Base-by-base conservation (phyloP, 2,329 filamentous ascomycete species). In the Xylaria sp. region DNA sequence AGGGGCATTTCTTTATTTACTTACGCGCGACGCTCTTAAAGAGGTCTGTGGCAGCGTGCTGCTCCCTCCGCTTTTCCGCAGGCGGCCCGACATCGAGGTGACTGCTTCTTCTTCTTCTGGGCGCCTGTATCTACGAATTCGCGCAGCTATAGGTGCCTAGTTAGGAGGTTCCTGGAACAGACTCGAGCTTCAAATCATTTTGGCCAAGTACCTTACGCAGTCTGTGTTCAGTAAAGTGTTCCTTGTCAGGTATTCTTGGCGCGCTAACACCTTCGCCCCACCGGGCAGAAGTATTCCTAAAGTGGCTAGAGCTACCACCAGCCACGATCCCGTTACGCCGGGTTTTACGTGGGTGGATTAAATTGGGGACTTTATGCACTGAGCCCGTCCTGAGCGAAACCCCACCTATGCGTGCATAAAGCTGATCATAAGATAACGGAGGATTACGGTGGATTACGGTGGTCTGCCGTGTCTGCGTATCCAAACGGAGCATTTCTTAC, bases 1-100 rank as follows among this genome's bases (percentile, higher is more conserved):
- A 44, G 56, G 17, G 51, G 31, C 42, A 10, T 11, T 22, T 38
- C 55, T 70, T 68, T 65, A 55, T 71, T 73, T 69, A 73, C 76
- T 74, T 74, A 78, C 76, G 25, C 75, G 73, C 50, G 76, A 76
- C 33, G 69, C 66, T 38, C 69, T 65, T 3, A 75, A 53, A 11
- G 73, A 73, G 6, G 58, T 50, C 13, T 67, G 61, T 27, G 72
- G 69, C 25, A 73, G 70, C 50, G 69, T 66, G 51, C 64, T 63
- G 67, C 73, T 71, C 33, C 73, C 74, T 27, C 66, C 65, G 67
- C 75, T 77, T 58, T 73, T 73, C 42, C 75, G 72, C 50, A 76
- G 71, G 53, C 66, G 70, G 55, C 71, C 72, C 27, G 71, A 69
- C 74, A 78, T 76, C 31, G 68, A 56, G 65, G 54, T 15, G 3